Base-by-base conservation (phyloP, 202 grass and related monocot genomes). In the Brachypodium distachyon region DNA sequence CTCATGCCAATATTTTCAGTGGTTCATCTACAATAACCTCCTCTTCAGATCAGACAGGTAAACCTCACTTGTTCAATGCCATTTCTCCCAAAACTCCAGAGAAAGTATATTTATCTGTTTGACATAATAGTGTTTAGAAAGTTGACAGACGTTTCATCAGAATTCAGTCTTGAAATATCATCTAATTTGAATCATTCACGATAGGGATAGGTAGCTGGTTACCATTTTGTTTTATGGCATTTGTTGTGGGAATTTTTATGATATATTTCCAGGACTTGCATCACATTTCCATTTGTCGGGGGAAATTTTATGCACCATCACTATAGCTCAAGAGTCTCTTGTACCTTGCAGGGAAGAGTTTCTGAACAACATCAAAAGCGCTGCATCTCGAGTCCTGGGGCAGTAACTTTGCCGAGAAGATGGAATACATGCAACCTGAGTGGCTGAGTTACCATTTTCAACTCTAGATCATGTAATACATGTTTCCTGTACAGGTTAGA, bases 21-120 rank as follows among this genome's bases (percentile, higher is more conserved):
- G 82, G 71, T 98, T 98, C 74, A 78, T 98, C 79, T 98, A 98
- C 57, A 85, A 86, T 41, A 95, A 98, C 67, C 91, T 98, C 61
- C 81, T 98, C 37, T 98, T 98, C 85, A 98, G 89, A 68, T 50
- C 82, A 48, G 90, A 95, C 46, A 95, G 95, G 95, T 98, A 91
- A 46, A 44, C 40, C 63, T 62, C 39, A 83, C 18, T 38, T 32
- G 3, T 13, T 57, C 14, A 36, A 47, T 36, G 28, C n/a, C 19
- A 46, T 56, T 8, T 67, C 12, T 47, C 61, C 58, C 51, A 59
- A 21, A 55, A 26, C 41, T 81, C 38, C 38, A 14, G 7, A 18
- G 17, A 31, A 36, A 40, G 11, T 31, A 67, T 67, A 48, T 48
- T 10, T 4, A 28, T 31, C 27, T 1, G 11, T 65, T 25, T 65